A percentile compares a stretch with the other conserved stretches of the same genome.
These are phyloP conservation scores for Sugiyamaella xylanicola DNA, from an alignment of 1,139 yeast genomes.

Conservation along the genomic window DNA sequence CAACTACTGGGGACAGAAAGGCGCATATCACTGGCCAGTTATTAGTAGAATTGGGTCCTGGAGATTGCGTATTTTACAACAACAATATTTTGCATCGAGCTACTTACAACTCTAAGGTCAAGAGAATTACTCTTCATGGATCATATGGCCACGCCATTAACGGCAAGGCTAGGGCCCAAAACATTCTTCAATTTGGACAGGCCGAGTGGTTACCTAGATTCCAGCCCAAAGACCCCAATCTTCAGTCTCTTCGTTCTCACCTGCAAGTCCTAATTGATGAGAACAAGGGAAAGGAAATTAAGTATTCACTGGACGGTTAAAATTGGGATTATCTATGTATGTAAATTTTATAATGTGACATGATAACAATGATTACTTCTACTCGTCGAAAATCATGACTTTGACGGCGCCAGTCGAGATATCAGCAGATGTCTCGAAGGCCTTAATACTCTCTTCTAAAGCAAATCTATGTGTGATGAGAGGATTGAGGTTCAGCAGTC, in stretches of 20 bases:
- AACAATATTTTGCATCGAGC: slow-evolving; percentile 58
- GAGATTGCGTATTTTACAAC: slow-evolving; percentile 58
- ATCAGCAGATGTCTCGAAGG: slow-evolving; percentile 66
- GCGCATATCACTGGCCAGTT: slow-evolving; percentile 43
- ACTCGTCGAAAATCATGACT: slow-evolving; percentile 58
- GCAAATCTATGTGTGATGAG: slow-evolving; percentile 77
- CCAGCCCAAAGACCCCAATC: slow-evolving; percentile 45
- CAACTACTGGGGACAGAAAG: slow-evolving; percentile 45
- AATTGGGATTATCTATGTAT: neutral
- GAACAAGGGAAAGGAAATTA: slow-evolving; percentile 48
- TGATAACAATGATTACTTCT: neutral
- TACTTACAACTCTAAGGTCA: slow-evolving; percentile 47
- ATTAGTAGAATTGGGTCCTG: slow-evolving; percentile 52
- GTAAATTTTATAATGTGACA: neutral
- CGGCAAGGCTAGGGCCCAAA: slow-evolving; percentile 53
- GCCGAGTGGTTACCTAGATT: slow-evolving; percentile 53
- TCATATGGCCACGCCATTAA: slow-evolving; percentile 53
- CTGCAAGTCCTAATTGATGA: slow-evolving; percentile 47
- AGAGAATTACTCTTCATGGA: slow-evolving; percentile 56
- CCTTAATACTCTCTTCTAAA: slow-evolving; percentile 75
- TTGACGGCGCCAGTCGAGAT: slow-evolving; percentile 56
- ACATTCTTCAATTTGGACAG: slow-evolving; percentile 59
- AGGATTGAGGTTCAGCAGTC: slow-evolving; percentile 61
- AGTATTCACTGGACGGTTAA: slow-evolving; percentile 52
- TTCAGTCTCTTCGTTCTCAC: slow-evolving; percentile 45